These are phyloP conservation scores for Xylaria sp. DNA, from an alignment of 2,329 filamentous ascomycete genomes.

Conservation along the genomic window DNA sequence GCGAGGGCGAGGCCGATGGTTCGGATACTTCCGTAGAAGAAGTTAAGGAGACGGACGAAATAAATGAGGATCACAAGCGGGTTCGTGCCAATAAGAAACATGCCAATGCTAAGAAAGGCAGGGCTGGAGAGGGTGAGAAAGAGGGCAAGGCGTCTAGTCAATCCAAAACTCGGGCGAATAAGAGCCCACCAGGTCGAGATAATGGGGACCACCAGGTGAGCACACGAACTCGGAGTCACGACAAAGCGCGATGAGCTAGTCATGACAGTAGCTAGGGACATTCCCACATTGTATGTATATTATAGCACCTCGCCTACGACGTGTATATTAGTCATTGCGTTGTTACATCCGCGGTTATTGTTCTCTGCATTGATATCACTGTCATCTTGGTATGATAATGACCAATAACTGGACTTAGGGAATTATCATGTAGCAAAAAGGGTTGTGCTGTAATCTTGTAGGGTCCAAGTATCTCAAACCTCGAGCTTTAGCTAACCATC, in stretches of 20 bases:
- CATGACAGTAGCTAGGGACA: not conserved
- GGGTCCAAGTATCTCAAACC: too few relatives aligned
- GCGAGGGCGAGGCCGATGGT: conserved; percentile 37
- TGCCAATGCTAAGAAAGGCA: conserved; percentile 16
- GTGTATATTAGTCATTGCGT: not conserved
- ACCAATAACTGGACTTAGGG: too few relatives aligned
- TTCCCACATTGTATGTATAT: not conserved
- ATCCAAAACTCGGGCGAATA: conserved; percentile 27
- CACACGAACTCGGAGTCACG: conserved; percentile 41
- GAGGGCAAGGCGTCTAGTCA: conserved; percentile 28
- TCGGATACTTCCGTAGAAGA: conserved; percentile 36
- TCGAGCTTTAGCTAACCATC: not conserved
- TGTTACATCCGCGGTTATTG: not conserved
- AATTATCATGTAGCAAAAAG: too few relatives aligned
- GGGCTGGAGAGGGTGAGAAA: conserved; percentile 10
- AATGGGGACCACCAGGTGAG: conserved; percentile 40
- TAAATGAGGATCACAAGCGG: conserved; percentile 32
- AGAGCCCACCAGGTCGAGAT: conserved; percentile 31
- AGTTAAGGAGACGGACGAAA: conserved; percentile 28
- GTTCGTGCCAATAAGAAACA: conserved; percentile 19
- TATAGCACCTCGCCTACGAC: not conserved
- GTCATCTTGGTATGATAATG: not conserved
- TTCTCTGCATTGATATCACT: not conserved
- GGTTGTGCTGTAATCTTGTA: not conserved
- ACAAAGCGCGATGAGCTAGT: conserved; percentile 13